Conservation (phyloP, 768 basidiomycete genomes). For the Rhizopogon salebrosus region DNA sequence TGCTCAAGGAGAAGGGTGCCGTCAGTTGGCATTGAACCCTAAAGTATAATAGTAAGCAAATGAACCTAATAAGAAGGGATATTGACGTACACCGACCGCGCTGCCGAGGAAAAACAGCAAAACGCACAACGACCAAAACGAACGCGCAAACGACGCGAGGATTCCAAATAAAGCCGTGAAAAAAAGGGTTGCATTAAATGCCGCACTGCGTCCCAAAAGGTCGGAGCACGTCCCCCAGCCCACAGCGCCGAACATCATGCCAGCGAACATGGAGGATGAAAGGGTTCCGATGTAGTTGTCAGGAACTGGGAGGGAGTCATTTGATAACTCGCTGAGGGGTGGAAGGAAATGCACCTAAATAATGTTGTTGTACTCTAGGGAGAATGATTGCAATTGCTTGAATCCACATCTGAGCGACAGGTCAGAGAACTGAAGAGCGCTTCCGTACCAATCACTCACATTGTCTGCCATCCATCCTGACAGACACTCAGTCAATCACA, state of each 20-base stretch:
- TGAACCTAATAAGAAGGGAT: neutral
- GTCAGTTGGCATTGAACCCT: constrained; percentile 97
- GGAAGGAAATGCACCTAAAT: constrained; percentile 45
- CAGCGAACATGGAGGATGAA: constrained; percentile 85
- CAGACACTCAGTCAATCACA: constrained; percentile 3
- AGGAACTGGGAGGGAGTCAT: constrained; percentile 42
- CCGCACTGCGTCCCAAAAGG: constrained; percentile 78
- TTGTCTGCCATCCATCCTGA: constrained; percentile 93
- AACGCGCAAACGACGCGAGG: constrained; percentile 65
- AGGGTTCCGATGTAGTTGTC: constrained; percentile 75
- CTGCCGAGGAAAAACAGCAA: constrained; percentile 86
- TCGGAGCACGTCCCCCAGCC: constrained; percentile 96
- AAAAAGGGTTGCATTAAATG: constrained; percentile 90
- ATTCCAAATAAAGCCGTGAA: constrained; percentile 89
- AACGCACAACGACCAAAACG: constrained; percentile 65
- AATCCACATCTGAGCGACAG: constrained; percentile 76
- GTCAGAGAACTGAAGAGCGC: constrained; percentile 19
- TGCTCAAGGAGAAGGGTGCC: constrained; percentile 91
- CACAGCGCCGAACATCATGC: constrained; percentile 96
- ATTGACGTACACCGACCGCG: constrained; percentile 78
- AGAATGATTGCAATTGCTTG: constrained; percentile 89
- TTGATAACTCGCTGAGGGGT: constrained; percentile 6
- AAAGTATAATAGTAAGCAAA: constrained; percentile 1
- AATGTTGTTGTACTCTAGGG: constrained; percentile 95
- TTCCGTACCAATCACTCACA: constrained; percentile 38